A percentile compares a stretch with the other conserved stretches of the same genome.
These are phyloP conservation scores for Primulina eburnea DNA, from an alignment of 257 asterid species.

Conservation along the genomic window DNA sequence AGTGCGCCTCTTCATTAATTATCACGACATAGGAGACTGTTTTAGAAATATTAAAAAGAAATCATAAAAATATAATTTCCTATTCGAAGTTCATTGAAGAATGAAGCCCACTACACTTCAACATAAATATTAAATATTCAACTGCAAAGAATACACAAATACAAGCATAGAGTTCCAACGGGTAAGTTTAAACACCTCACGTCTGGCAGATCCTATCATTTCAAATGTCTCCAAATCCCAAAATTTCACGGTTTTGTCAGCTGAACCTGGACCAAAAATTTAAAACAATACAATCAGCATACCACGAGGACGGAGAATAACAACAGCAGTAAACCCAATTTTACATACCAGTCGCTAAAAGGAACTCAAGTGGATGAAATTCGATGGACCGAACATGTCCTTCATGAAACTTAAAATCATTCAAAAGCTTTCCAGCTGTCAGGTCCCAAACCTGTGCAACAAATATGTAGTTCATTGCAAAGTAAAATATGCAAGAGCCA, in stretches of 20 bases:
- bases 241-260: conserved; percentile 90
- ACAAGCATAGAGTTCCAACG: conserved; percentile 11
- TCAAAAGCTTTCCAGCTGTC: conserved; percentile 98
- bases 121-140: neutral
- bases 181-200: conserved; percentile 59
- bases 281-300: conserved; percentile 5
- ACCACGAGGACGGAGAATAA: conserved; percentile 16
- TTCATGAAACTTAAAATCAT: conserved; percentile 89
- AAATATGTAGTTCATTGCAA: conserved; percentile 26
- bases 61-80: too few species aligned
- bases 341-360: conserved; percentile 76
- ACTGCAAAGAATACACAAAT: conserved; percentile 9
- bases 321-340: conserved; percentile 13
- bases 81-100: neutral
- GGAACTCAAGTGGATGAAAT: conserved; percentile 96
- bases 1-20: neutral
- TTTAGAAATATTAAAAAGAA: too few species aligned
- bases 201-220: conserved; percentile 92
- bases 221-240: conserved; percentile 99
- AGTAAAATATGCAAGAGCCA: conserved; percentile 17
- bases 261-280: conserved; percentile 69
- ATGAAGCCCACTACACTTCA: neutral
- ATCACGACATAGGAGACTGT: neutral
- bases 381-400: conserved; percentile 92
- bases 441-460: conserved; percentile 89